Evolutionary conservation across 805 yeast genomes (phyloP), one percentile per base, ranked within the genome.

Genomic region (Zygoascus ofunaensis): DNA sequence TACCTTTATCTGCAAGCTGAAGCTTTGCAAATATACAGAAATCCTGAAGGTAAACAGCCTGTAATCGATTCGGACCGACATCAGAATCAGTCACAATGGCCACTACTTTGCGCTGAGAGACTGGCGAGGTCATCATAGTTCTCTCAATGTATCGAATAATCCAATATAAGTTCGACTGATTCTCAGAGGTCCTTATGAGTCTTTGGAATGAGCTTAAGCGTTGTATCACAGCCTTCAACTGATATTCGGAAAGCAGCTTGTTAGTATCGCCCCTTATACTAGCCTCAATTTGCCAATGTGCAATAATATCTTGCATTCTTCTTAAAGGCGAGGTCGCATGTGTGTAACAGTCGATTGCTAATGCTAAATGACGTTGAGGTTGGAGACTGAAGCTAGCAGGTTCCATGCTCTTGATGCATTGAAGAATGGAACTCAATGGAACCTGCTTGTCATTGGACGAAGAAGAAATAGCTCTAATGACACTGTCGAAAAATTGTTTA

Each of bases 301-400:
- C 80, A 5, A 87, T 60, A 48, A 87, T 62, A 59, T 90, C 97
- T 4, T 82, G 79, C 52, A 75, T 82, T 51, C 97, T 69, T 59
- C 97, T 71, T 50, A 92, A 66, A 2, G 98, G 97, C 0, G 97
- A 87, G 0, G 97, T 89, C 5, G 84, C 80, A 17, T 86, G 82
- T 4, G 82, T 70, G 55, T 89, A 87, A 4, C 65, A 58, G 0
- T 63, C 59, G 5, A 84, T 62, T 3, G 89, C 94, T 28, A 87
- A 62, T 50, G 82, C 75, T 19, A 69, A 66, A 62, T 87, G 96
- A 0, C 54, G 56, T 0, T 53, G 49, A 0, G 83, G 74, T 1
- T 46, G 40, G 0, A 73, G 60, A 2, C 41, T 37, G 4, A 37
- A 69, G 32, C 65, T 67, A 3, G 90, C 80, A 17, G 77, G 66